Percentiles rank a stretch among this genome's conserved stretches.
These are phyloP conservation scores for Dichotomopilus funicola DNA, from an alignment of 2,329 filamentous ascomycete species.

Conservation along the genomic window DNA sequence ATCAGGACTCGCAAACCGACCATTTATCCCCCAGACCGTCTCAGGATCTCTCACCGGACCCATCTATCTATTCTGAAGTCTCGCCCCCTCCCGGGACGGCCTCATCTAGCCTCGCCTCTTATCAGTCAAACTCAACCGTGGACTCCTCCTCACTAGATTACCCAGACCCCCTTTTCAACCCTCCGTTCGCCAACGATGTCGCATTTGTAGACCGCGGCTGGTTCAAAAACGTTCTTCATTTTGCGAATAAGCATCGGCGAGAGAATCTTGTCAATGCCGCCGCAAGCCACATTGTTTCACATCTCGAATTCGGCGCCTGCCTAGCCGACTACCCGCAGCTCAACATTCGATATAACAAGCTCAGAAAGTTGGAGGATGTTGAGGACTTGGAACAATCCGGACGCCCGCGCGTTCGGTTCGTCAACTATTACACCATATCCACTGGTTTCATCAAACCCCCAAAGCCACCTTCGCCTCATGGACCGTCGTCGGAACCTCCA, in stretches of 20 bases:
- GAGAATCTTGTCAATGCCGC: constrained; percentile 65
- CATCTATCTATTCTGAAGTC: constrained; percentile 24
- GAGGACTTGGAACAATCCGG: constrained; percentile 44
- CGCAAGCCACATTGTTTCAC: constrained; percentile 67
- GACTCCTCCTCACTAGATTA: constrained; percentile 31
- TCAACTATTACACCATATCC: constrained; percentile 88
- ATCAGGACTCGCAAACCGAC: constrained; percentile 16
- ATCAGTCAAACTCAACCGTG: constrained; percentile 13
- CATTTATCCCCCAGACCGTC: constrained; percentile 14
- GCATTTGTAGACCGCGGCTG: constrained; percentile 62
- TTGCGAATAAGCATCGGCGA: constrained; percentile 69
- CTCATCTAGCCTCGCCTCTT: constrained; percentile 16
- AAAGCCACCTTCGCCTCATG: constrained; percentile 22
- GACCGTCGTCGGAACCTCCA: neutral
- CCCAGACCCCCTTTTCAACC: constrained; percentile 63
- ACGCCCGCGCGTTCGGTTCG: constrained; percentile 61
- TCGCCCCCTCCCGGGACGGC: constrained; percentile 20
- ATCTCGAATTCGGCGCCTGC: constrained; percentile 76
- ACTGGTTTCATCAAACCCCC: constrained; percentile 59
- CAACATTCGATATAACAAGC: constrained; percentile 59
- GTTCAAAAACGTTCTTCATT: constrained; percentile 63
- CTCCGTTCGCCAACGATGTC: constrained; percentile 68
- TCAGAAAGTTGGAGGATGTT: constrained; percentile 66
- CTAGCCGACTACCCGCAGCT: constrained; percentile 70
- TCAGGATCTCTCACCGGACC: constrained; percentile 21